phyloP scores from a whole-genome alignment of 2,329 filamentous ascomycete species.

The Colletotrichum euphorbiae region DNA sequence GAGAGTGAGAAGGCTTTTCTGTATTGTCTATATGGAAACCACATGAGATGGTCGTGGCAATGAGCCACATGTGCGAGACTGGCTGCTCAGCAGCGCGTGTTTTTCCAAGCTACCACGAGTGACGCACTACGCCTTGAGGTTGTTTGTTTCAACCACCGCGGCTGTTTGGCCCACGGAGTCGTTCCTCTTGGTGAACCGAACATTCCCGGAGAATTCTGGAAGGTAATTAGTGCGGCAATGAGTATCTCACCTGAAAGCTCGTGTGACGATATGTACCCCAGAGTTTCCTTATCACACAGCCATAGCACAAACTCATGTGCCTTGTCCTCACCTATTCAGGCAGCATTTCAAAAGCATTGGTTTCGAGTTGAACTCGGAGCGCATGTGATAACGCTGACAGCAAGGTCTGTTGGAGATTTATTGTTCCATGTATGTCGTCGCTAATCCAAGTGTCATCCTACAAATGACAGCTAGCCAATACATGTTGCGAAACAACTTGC shows the following conservation, averaged over 20 bases:
- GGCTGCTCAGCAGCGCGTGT: background rate
- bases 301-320: background rate
- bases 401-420: slow-evolving; percentile 19
- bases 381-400: background rate
- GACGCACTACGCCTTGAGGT: background rate
- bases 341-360: too few relatives aligned
- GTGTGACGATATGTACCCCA: slow-evolving; percentile 5
- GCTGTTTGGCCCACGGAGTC: background rate
- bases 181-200: background rate
- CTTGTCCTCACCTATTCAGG: too few relatives aligned
- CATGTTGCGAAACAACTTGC: background rate
- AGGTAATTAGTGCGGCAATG: background rate
- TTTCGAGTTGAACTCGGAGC: background rate
- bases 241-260: background rate
- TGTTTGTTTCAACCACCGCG: background rate
- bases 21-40: slow-evolving; percentile 14
- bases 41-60: slow-evolving; percentile 29
- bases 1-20: background rate
- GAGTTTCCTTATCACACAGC: background rate
- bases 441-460: background rate
- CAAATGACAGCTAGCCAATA: background rate
- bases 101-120: slow-evolving; percentile 26
- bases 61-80: slow-evolving; percentile 5
- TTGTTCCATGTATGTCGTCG: background rate
- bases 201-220: slow-evolving; percentile 24